These are phyloP conservation scores for Cynara cardunculus DNA, from an alignment of 129 eudicot genomes.

Conservation along the genomic window DNA sequence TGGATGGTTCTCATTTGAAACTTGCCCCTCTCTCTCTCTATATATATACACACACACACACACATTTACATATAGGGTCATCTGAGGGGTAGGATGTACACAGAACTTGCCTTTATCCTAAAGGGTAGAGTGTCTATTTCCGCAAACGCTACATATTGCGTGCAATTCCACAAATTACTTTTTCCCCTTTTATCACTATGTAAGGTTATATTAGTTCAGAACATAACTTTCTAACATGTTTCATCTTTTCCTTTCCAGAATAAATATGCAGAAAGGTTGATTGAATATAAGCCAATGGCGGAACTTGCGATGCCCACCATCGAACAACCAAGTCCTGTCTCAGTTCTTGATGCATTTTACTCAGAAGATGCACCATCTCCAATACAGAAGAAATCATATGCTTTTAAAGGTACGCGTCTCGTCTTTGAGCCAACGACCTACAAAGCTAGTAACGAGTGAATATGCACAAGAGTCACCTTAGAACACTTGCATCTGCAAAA, in stretches of 20 bases:
- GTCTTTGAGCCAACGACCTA: neutral
- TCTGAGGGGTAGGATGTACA: neutral
- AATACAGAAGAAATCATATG: slow-evolving; percentile 57
- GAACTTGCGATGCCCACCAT: slow-evolving; percentile 31
- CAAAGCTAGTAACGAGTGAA: slow-evolving; percentile 1
- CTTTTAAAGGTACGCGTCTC: slow-evolving; percentile 53
- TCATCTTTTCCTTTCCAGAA: slow-evolving; percentile 35
- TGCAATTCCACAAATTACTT: neutral
- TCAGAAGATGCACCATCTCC: slow-evolving; percentile 83
- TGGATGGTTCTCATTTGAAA: neutral
- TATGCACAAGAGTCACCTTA: neutral
- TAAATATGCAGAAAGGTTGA: slow-evolving; percentile 33
- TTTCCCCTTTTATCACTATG: neutral
- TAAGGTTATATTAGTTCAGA: neutral
- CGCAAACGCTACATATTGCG: neutral
- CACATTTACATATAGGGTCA: neutral
- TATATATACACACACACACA: neutral
- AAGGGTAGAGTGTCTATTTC: neutral
- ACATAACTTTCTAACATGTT: slow-evolving; percentile 16
- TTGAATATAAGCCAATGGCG: slow-evolving; percentile 37
- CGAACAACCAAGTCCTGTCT: slow-evolving; percentile 96
- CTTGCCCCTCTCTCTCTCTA: neutral
- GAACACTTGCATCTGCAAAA: slow-evolving; percentile 1
- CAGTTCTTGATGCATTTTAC: slow-evolving; percentile 84
- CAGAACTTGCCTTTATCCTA: neutral